These are phyloP conservation scores for Coemansia asiatica DNA, from an alignment of 192 early-diverging fungal genomes.

Conservation along the genomic window DNA sequence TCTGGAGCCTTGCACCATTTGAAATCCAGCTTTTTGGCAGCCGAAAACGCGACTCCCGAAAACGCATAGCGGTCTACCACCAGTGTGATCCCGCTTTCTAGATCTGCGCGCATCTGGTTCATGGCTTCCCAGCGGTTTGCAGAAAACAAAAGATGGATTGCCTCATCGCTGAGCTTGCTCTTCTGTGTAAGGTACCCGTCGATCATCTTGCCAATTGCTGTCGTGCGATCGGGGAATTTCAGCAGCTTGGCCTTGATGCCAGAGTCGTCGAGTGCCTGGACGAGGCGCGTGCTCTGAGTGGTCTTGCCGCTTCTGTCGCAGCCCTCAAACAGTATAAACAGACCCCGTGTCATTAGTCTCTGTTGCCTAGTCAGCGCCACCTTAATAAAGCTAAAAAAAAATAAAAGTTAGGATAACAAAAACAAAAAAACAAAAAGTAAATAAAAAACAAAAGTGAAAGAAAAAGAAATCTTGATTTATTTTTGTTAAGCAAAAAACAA, in stretches of 20 bases:
- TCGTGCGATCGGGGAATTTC: slow-evolving; percentile 94
- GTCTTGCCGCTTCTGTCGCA: slow-evolving; percentile 93
- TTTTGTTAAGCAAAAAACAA: not conserved
- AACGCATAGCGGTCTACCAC: slow-evolving; percentile 95
- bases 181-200: slow-evolving; percentile 75
- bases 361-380: not conserved
- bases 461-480: not conserved
- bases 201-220: slow-evolving; percentile 89
- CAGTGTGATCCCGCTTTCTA: slow-evolving; percentile 70
- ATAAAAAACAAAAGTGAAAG: not conserved
- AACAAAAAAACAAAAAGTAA: not conserved
- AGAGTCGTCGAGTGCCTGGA: slow-evolving; percentile 55
- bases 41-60: slow-evolving; percentile 90
- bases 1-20: slow-evolving; percentile 91
- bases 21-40: slow-evolving; percentile 81
- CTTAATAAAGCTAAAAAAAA: not conserved
- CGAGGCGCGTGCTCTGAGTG: slow-evolving; percentile 76
- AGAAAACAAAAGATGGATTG: slow-evolving; percentile 91
- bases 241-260: slow-evolving; percentile 58
- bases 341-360: slow-evolving; percentile 63
- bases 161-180: slow-evolving; percentile 72
- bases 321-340: slow-evolving; percentile 92
- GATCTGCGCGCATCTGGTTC: slow-evolving; percentile 60
- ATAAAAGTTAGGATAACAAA: not conserved
- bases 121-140: slow-evolving; percentile 94